These are phyloP conservation scores for Flaveria robusta DNA, from an alignment of 129 eudicot species.

Conservation along the genomic window DNA sequence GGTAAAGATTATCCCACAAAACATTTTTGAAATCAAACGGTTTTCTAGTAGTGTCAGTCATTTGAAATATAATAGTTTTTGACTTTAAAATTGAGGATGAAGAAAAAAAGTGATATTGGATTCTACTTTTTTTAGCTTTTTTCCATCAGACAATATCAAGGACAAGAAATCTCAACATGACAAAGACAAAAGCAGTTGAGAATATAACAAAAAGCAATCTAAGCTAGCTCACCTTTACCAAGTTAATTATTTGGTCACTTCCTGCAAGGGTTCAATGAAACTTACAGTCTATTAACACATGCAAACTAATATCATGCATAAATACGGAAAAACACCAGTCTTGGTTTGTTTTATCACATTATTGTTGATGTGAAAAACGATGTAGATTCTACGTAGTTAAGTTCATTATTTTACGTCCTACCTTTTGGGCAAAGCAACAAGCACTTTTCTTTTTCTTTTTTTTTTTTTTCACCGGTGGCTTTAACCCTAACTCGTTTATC, in stretches of 20 bases:
- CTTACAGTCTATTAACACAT: not conserved
- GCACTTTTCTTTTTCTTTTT: too few species aligned
- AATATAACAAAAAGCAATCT: not conserved
- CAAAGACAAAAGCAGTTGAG: not conserved
- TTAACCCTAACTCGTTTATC: too few species aligned
- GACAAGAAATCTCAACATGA: not conserved
- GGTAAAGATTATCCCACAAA: conserved; percentile 38
- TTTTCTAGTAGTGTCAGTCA: not conserved
- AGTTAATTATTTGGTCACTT: too few species aligned
- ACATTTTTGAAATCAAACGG: too few species aligned
- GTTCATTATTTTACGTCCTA: not conserved
- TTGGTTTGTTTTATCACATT: not conserved
- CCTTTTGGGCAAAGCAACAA: too few species aligned
- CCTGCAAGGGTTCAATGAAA: conserved; percentile 1
- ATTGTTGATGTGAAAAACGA: not conserved
- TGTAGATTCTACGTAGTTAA: not conserved
- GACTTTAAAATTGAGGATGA: not conserved
- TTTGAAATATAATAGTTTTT: not conserved
- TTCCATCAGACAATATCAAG: conserved; percentile 1
- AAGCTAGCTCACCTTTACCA: not conserved
- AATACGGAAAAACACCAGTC: not conserved
- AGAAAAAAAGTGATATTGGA: not conserved
- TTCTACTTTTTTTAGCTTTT: not conserved
- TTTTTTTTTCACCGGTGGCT: too few species aligned
- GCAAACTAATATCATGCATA: not conserved